Evolutionary conservation across 768 basidiomycete species (phyloP), one percentile per base, ranked within the genome.

Genomic region (Suillus decipiens): DNA sequence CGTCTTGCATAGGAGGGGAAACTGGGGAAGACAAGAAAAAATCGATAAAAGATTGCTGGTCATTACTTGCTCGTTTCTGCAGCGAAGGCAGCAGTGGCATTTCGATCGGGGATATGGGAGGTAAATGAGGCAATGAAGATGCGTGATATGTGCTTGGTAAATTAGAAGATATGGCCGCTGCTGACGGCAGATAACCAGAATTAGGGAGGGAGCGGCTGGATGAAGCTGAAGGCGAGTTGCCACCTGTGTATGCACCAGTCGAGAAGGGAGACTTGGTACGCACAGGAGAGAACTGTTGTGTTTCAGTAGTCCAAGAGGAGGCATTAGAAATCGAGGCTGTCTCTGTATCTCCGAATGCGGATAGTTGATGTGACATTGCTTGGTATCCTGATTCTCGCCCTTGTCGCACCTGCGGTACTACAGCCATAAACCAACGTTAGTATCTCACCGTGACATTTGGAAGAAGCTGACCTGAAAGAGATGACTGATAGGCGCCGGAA

Each of bases 31-130:
- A 59, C 19, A 82, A 79, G 56, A 71, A 72, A 54, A 84, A 71
- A 72, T 84, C 81, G 51, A 84, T 82, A 67, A 83, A 82, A 37
- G 83, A 84, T 62, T 75, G 72, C 64, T 70, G 73, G 65, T 78
- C 76, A 72, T 76, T 75, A 77, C 53, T 76, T 31, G 67, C 47
- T 22, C 56, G 55, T 54, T 66, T 67, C 58, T 64, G 62, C 28
- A 58, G 62, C 61, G 64, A 59, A 67, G 66, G 61, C 33, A 53
- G 33, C 62, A 67, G 68, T 61, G 66, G 37, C 11, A 67, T 56
- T 4, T 66, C 28, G 42, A 39, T 60, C 61, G 67, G 66, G 12
- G 70, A 45, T 73, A 76, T 41, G 60, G 65, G 54, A 60, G 71
- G 67, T 61, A 73, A 60, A 63, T 69, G 57, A 17, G 72, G 73